Evolutionary conservation across 108 stramenopile species (phyloP).

Genomic region (Nitzschia inconspicua): DNA sequence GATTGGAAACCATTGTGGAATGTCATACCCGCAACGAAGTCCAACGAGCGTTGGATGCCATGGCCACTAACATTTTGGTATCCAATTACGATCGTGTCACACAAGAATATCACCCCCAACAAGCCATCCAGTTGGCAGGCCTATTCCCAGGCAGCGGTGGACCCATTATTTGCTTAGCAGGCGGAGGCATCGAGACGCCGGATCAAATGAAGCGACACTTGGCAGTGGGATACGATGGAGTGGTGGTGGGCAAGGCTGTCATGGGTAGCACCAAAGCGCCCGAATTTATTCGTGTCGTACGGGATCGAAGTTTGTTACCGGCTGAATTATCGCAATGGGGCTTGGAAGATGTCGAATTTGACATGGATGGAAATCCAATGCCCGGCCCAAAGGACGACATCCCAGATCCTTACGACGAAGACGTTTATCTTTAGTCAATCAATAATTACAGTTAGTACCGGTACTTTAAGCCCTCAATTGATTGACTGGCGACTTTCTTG

Average conservation of each 20-base stretch:
- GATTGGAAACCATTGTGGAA: constrained; percentile 88
- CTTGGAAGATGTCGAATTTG: constrained; percentile 80
- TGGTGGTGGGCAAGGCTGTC: constrained; percentile 80
- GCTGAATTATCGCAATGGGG: constrained; percentile 86
- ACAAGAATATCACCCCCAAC: constrained; percentile 59
- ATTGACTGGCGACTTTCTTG: no score
- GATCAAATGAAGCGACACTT: constrained; percentile 82
- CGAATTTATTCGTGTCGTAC: constrained; percentile 81
- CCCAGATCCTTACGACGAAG: constrained; percentile 26
- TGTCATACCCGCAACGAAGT: constrained; percentile 88
- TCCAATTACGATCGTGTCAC: constrained; percentile 79
- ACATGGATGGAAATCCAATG: constrained; percentile 75
- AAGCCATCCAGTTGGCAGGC: constrained; percentile 81
- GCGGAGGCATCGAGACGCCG: constrained; percentile 74
- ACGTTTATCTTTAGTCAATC: constrained; percentile 24
- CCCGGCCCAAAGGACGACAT: constrained; percentile 22
- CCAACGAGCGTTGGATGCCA: constrained; percentile 67
- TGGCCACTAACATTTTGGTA: constrained; percentile 84
- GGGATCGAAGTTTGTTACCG: constrained; percentile 84
- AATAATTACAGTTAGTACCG: constrained; percentile 1
- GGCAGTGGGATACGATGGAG: constrained; percentile 86
- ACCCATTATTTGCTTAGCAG: constrained; percentile 78
- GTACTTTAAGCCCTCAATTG: constrained; percentile 14
- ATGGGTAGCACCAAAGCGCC: constrained; percentile 83
- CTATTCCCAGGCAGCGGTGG: constrained; percentile 85